Evolutionary conservation across 768 basidiomycete genomes (phyloP).

Genomic region (Dioszegia hungarica): DNA sequence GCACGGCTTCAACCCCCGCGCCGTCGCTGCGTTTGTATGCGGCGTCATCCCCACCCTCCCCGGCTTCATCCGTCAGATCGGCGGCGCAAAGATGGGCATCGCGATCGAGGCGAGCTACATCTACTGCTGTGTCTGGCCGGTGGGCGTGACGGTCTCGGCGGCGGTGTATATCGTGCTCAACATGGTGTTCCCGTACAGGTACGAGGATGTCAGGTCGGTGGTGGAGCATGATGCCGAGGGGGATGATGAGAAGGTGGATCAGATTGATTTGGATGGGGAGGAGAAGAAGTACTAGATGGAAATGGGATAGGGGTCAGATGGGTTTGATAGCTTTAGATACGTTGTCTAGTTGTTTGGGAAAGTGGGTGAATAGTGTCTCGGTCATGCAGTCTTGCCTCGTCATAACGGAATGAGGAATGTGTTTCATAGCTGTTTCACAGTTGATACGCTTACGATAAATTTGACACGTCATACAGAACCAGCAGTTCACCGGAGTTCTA

Average conservation of each 20-base stretch:
- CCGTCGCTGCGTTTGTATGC: constrained; percentile 11
- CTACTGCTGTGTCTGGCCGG: background rate
- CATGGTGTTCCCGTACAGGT: constrained; percentile 25
- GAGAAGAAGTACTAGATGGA: background rate
- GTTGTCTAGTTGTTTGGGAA: too few relatives aligned
- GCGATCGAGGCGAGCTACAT: background rate
- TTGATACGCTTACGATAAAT: too few relatives aligned
- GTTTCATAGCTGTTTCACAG: too few relatives aligned
- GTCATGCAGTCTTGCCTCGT: too few relatives aligned
- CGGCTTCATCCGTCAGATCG: constrained; percentile 15
- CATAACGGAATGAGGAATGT: too few relatives aligned
- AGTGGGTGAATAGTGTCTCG: too few relatives aligned
- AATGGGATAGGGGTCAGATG: too few relatives aligned
- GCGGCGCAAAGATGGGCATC: constrained; percentile 10
- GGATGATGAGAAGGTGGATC: background rate
- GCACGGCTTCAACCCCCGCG: constrained; percentile 11
- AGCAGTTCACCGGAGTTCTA: too few relatives aligned
- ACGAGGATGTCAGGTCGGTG: background rate
- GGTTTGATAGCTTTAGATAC: too few relatives aligned
- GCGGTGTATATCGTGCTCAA: constrained; percentile 3
- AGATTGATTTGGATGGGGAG: background rate
- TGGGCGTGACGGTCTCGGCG: constrained; percentile 2
- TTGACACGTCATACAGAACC: too few relatives aligned
- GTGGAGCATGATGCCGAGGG: background rate
- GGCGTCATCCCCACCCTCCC: constrained; percentile 20